A percentile compares a stretch with the other conserved stretches of the same genome.
These are phyloP conservation scores for Teratosphaeria epicoccoides DNA, from an alignment of 2,329 filamentous ascomycete genomes.

Conservation along the genomic window DNA sequence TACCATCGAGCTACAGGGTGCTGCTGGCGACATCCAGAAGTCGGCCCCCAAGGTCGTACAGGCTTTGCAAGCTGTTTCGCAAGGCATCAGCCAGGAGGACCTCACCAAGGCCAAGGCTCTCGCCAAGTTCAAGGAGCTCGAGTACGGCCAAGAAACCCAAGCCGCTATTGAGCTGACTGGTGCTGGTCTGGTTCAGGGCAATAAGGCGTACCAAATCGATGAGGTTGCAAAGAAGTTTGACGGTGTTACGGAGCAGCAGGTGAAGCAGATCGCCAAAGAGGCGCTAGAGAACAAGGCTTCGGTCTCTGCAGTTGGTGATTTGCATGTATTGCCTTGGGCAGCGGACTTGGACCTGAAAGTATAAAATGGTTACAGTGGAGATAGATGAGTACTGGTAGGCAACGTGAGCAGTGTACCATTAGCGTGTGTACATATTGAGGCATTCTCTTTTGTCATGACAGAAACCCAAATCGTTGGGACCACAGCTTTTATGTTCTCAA, in stretches of 20 bases:
- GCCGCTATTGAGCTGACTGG: slow-evolving; percentile 75
- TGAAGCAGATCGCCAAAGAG: slow-evolving; percentile 85
- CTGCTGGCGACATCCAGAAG: slow-evolving; percentile 59
- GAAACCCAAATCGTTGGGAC: no score
- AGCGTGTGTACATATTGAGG: slow-evolving; percentile 6
- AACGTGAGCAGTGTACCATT: slow-evolving; percentile 27
- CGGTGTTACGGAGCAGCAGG: slow-evolving; percentile 67
- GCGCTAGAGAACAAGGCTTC: slow-evolving; percentile 81
- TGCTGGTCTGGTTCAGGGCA: slow-evolving; percentile 67
- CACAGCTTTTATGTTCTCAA: no score
- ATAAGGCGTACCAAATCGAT: slow-evolving; percentile 73
- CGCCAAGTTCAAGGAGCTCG: slow-evolving; percentile 86
- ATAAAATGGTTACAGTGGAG: slow-evolving; percentile 46
- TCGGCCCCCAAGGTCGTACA: slow-evolving; percentile 70
- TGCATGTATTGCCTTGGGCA: slow-evolving; percentile 82
- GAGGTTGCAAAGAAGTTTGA: slow-evolving; percentile 70
- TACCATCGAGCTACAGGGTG: slow-evolving; percentile 68
- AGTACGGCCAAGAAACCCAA: slow-evolving; percentile 66
- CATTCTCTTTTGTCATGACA: neutral
- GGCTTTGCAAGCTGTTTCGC: slow-evolving; percentile 66
- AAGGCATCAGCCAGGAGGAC: slow-evolving; percentile 66
- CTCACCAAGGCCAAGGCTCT: slow-evolving; percentile 83
- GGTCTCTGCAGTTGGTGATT: slow-evolving; percentile 81
- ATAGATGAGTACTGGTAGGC: slow-evolving; percentile 19
- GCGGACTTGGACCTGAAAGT: slow-evolving; percentile 90